These are phyloP conservation scores for Erigeron canadensis DNA, from an alignment of 129 eudicot genomes.

Conservation along the genomic window DNA sequence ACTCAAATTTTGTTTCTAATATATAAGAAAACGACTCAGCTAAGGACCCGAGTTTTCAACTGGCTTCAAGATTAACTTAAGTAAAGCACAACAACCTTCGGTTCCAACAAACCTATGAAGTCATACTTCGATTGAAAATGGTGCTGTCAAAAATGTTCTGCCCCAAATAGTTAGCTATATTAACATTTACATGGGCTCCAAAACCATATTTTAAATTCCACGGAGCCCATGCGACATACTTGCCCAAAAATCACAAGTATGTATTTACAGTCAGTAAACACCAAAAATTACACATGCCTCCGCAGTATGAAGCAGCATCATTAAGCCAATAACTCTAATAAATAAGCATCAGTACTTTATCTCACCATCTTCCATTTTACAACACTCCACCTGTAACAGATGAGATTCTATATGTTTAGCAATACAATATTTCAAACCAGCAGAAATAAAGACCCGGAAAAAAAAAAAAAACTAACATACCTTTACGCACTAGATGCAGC, in stretches of 20 bases:
- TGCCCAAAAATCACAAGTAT: constrained; percentile 22
- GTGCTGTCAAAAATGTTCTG: not conserved
- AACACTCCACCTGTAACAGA: constrained; percentile 20
- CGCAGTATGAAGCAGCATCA: constrained; percentile 7
- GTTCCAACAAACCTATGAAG: too few relatives aligned
- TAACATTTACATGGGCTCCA: not conserved
- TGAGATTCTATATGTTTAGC: not conserved
- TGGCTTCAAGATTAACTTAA: too few relatives aligned
- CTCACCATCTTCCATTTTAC: constrained; percentile 19
- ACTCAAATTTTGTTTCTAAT: too few relatives aligned
- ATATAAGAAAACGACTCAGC: too few relatives aligned
- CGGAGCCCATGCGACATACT: not conserved
- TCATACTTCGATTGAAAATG: too few relatives aligned
- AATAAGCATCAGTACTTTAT: not conserved
- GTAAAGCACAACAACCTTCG: too few relatives aligned
- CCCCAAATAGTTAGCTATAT: constrained; percentile 15
- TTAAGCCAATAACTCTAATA: not conserved
- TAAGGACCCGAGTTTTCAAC: too few relatives aligned
- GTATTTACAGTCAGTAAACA: constrained; percentile 18
- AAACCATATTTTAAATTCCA: not conserved
- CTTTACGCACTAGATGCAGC: not conserved
- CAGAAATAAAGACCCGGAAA: not conserved
- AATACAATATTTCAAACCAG: constrained; percentile 1
- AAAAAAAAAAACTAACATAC: constrained; percentile 16
- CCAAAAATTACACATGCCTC: not conserved